Conservation (phyloP, 768 basidiomycete species). For the Lactarius sp. region DNA sequence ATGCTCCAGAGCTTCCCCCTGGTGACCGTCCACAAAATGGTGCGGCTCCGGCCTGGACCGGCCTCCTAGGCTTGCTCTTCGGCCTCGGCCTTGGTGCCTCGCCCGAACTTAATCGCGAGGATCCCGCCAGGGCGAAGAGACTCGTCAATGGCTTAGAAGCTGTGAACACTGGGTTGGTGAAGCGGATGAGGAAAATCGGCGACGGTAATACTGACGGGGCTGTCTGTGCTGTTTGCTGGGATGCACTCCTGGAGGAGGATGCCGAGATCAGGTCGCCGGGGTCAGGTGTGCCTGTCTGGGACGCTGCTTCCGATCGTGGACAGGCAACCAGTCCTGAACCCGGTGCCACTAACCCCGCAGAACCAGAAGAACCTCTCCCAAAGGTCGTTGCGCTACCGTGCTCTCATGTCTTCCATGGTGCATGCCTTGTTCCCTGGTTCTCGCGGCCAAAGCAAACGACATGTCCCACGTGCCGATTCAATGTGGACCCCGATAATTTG, state of each 20-base stretch:
- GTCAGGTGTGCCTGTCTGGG: background rate
- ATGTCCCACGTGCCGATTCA: constrained; percentile 79
- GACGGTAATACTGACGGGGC: constrained; percentile 37
- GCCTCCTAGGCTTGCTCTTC: constrained; percentile 19
- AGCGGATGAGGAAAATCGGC: constrained; percentile 53
- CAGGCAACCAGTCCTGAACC: constrained; percentile 20
- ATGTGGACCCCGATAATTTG: constrained; percentile 74
- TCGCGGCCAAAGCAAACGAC: constrained; percentile 73
- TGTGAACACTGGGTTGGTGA: constrained; percentile 61
- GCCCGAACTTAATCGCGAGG: constrained; percentile 44
- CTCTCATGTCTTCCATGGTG: constrained; percentile 75
- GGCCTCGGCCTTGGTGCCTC: constrained; percentile 14
- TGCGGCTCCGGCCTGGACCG: constrained; percentile 16
- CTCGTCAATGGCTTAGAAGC: constrained; percentile 60
- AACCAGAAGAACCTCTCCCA: constrained; percentile 27
- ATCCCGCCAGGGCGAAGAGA: constrained; percentile 61
- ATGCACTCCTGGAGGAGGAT: constrained; percentile 43
- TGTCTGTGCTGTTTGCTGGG: constrained; percentile 76
- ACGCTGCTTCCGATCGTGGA: constrained; percentile 11
- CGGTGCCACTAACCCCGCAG: constrained; percentile 9
- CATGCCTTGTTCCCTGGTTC: constrained; percentile 80
- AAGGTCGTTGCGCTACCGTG: constrained; percentile 70
- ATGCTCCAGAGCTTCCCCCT: background rate
- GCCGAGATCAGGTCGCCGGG: background rate
- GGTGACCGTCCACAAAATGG: constrained; percentile 10